phyloP scores from a whole-genome alignment of 305 asterid genomes.

The Ajuga reptans region DNA sequence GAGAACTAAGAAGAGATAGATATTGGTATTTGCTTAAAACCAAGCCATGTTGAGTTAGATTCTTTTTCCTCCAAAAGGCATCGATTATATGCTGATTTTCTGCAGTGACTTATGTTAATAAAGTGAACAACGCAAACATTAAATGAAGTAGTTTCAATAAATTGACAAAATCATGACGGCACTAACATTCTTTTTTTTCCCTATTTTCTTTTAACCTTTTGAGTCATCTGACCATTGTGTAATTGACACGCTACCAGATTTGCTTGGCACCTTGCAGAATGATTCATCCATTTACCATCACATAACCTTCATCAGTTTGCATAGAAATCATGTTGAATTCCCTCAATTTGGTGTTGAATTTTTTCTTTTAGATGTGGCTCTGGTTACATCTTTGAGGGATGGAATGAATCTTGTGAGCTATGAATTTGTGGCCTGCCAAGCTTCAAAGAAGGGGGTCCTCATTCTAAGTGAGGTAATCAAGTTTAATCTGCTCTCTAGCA shows the following conservation, averaged over 20 bases:
- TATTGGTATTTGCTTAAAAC: neutral
- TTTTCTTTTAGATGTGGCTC: slow-evolving; percentile 59
- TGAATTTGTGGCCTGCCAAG: slow-evolving; percentile 96
- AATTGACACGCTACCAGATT: neutral
- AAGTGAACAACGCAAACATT: neutral
- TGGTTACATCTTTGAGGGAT: slow-evolving; percentile 86
- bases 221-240: neutral
- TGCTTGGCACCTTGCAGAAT: neutral
- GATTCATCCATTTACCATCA: neutral
- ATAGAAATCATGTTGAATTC: neutral
- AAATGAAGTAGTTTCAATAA: neutral
- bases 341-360: slow-evolving; percentile 6
- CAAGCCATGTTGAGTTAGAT: neutral
- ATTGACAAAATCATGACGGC: neutral
- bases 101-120: neutral
- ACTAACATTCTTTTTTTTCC: neutral
- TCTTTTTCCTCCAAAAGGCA: neutral
- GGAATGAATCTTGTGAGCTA: slow-evolving; percentile 98
- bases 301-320: slow-evolving; percentile 1
- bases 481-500: slow-evolving; percentile 10
- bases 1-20: neutral
- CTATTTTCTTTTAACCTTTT: neutral
- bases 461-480: slow-evolving; percentile 77
- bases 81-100: neutral
- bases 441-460: slow-evolving; percentile 81